Conservation (phyloP, 345 rosid genomes). For the Microthlaspi erraticum region DNA sequence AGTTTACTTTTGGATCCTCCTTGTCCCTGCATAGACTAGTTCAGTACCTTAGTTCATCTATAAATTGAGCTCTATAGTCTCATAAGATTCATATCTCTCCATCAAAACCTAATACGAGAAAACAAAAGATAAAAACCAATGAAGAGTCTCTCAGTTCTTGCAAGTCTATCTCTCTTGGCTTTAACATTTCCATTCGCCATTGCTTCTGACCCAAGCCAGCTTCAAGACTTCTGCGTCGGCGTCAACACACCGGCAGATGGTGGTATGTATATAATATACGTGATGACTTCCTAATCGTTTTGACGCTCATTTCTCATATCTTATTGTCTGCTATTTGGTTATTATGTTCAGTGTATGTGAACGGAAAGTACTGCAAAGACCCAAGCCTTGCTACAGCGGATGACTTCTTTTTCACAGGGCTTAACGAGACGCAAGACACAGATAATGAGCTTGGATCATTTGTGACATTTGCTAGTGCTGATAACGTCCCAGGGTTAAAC, state of each 20-base stretch:
- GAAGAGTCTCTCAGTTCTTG: conserved; percentile 12
- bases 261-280: not conserved
- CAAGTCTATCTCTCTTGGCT: conserved; percentile 3
- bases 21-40: too few species aligned
- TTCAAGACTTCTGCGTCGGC: conserved; percentile 22
- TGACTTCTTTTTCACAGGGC: conserved; percentile 30
- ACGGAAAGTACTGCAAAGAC: conserved; percentile 36
- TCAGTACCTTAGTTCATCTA: too few species aligned
- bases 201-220: not conserved
- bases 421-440: not conserved
- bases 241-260: not conserved
- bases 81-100: too few species aligned
- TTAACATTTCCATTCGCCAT: conserved; percentile 14
- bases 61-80: too few species aligned
- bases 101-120: too few species aligned
- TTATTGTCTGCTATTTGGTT: not conserved
- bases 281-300: not conserved
- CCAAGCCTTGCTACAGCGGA: not conserved
- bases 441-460: not conserved
- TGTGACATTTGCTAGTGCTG: not conserved
- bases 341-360: conserved; percentile 32
- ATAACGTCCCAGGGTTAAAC: conserved; percentile 16
- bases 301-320: not conserved
- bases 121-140: not conserved
- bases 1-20: too few species aligned